phyloP scores from a whole-genome alignment of 176 grass and related monocot genomes.

The Urochloa ruziziensis region DNA sequence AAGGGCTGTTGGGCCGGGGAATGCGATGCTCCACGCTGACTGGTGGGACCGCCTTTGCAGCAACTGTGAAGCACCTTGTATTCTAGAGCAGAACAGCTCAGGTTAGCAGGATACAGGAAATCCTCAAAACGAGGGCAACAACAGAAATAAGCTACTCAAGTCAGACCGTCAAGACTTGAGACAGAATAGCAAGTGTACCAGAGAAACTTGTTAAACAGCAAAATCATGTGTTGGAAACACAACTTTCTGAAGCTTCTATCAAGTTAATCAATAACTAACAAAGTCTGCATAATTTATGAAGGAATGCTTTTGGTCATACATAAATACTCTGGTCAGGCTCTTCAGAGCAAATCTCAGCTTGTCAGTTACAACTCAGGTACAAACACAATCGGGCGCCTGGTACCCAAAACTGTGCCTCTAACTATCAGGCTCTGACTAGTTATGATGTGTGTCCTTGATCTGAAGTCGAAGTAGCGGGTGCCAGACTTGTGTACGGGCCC shows the following conservation, averaged over 20 bases:
- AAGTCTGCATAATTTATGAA: conserved; percentile 23
- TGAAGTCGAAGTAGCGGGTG: not conserved
- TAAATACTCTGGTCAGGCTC: conserved; percentile 31
- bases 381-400: conserved; percentile 9
- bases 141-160: not conserved
- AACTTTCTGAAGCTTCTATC: not conserved
- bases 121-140: not conserved
- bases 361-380: conserved; percentile 31
- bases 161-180: not conserved
- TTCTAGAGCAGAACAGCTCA: not conserved
- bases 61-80: not conserved
- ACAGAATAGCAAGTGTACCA: not conserved
- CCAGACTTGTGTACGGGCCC: not conserved
- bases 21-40: too few species aligned
- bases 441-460: not conserved
- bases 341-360: conserved; percentile 7
- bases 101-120: not conserved
- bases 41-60: not conserved
- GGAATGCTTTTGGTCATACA: not conserved
- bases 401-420: not conserved
- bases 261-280: conserved; percentile 10
- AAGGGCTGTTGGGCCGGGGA: not conserved
- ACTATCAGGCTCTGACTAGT: conserved; percentile 3
- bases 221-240: not conserved
- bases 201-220: not conserved